These are phyloP conservation scores for Carex cristatella DNA, from an alignment of 176 grass and related monocot species.

Conservation along the genomic window DNA sequence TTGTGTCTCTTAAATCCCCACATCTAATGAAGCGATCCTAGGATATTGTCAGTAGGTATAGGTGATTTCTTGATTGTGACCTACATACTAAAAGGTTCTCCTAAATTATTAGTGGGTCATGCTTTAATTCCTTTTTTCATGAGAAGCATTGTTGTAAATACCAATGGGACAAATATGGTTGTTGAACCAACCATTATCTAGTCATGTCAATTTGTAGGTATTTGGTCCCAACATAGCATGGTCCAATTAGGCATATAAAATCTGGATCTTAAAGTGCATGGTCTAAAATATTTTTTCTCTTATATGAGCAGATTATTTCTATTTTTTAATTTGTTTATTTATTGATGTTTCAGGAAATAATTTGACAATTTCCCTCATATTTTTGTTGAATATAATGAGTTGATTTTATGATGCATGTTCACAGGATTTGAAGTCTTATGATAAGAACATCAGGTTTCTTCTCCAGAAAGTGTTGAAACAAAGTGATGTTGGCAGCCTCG, in stretches of 20 bases:
- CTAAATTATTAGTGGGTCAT: background rate
- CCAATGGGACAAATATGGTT: background rate
- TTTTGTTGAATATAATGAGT: background rate
- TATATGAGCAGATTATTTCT: background rate
- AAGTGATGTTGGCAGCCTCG: conserved; percentile 83
- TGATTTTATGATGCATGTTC: background rate
- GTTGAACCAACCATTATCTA: background rate
- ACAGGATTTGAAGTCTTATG: conserved; percentile 50
- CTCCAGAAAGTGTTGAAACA: conserved; percentile 98
- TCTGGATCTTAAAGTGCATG: background rate
- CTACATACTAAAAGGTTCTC: background rate
- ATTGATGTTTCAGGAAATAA: background rate
- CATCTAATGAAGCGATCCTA: background rate
- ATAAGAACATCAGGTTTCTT: conserved; percentile 78
- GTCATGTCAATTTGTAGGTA: background rate
- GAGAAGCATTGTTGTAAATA: background rate
- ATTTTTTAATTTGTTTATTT: background rate
- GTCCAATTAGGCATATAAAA: background rate
- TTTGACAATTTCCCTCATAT: background rate
- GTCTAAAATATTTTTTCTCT: background rate
- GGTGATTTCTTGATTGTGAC: background rate
- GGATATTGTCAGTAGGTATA: background rate
- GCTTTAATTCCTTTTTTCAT: background rate
- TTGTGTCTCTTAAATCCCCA: background rate
- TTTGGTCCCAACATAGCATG: background rate